Base-by-base conservation (phyloP, 768 basidiomycete genomes). In the Amyloporia xantha region DNA sequence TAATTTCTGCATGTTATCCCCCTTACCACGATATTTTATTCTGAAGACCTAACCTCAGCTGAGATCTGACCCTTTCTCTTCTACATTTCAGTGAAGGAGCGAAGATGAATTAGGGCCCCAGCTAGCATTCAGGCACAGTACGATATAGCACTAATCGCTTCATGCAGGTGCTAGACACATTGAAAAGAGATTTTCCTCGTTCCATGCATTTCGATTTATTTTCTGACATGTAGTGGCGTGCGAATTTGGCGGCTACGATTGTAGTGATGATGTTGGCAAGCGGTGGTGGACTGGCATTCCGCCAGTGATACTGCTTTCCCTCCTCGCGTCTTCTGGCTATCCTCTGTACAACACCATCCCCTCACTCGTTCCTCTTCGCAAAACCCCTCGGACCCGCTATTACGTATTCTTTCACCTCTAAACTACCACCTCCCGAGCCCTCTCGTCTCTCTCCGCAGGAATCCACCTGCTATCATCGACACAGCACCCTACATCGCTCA, bases 291-390 rank as follows among this genome's bases (percentile, higher is more conserved):
- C n/a, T n/a, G 38, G 33, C 26, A 37, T 43, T 28, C 25, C 20
- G 30, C 27, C 33, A 23, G 21, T 37, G 37, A 28, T 19, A 13
- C 39, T 52, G 51, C 55, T 45, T 50, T 56, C 47, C 46, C 44
- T 49, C 47, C 30, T 57, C 36, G 35, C 47, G 44, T 49, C 41
- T 52, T 40, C 17, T 33, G 44, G 28, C 44, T 50, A 36, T 58
- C 54, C 41, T 55, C 53, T 59, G 58, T 59, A 59, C 51, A 59
- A 59, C 58, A 59, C 53, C 50, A 50, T 37, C 47, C 35, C 37
- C 55, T 54, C 58, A 44, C 49, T 59, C 53, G 41, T 49, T 54
- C 53, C 52, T 56, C 49, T n/a, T n/a, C 41, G 21, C 37, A 17
- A n/a, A 27, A 37, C 15, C 21, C 20, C 33, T 52, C 33, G 7